Evolutionary conservation across 768 basidiomycete species (phyloP), one percentile per base, ranked within the genome.

Genomic region (Pleurotus platypus): DNA sequence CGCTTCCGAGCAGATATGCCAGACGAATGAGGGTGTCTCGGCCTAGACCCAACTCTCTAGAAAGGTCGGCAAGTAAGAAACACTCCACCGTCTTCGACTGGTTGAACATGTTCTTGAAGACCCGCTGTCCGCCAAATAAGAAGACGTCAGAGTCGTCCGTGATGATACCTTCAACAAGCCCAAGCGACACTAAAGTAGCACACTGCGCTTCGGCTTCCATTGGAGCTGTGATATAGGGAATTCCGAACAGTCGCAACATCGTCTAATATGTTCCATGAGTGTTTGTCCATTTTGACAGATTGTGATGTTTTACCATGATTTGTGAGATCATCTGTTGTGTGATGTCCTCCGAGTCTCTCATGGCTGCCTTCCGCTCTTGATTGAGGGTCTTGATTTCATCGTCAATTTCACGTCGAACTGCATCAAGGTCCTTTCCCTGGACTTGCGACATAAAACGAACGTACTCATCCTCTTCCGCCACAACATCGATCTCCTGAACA

Each of bases 171-270:
- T 99, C 94, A 38, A 97, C 96, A 26, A 98, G 79, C 13, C 86
- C 84, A 12, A 98, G 78, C 4, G 83, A 75, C 6, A 93, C 87
- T 7, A 99, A 86, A 62, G 92, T 87, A 0, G 97, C 96, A 66
- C 97, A 99, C 69, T 99, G 97, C 0, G 97, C 97, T 71, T 99
- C 97, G 43, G 97, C 97, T 78, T 99, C 97, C 93, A 96, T 96
- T 1, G 97, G 97, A 2, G 97, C 97, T 3, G 95, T 97, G 64
- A 98, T 92, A 66, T 96, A 99, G 2, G 97, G 97, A 55, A 98
- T 97, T 11, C 97, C 97, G 63, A 98, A 98, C 16, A 97, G 79
- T 39, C 92, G 86, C 13, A 99, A 74, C 83, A 99, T 86, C 49
- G 87, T 83, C 94, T 98, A 61, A 38, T 15, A 35, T 45, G 37